Conservation (phyloP, 2,329 filamentous ascomycete species). For the Tolypocladium capitatum region DNA sequence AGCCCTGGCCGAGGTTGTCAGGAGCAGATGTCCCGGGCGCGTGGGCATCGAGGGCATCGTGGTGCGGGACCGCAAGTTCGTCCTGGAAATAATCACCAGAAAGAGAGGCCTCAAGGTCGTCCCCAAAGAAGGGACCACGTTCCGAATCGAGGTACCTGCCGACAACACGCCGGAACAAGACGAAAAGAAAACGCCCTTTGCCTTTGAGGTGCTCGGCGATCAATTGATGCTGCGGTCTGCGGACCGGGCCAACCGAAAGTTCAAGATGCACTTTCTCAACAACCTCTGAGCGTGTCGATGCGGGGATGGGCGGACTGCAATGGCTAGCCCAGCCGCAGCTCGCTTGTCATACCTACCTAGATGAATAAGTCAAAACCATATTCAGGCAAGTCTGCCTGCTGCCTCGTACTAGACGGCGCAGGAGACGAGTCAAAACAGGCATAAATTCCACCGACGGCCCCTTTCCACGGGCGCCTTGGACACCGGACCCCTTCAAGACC, state of each 20-base stretch:
- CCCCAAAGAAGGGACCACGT: constrained; percentile 83
- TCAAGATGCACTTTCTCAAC: constrained; percentile 69
- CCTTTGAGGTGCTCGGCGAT: constrained; percentile 77
- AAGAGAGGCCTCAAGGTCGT: constrained; percentile 60
- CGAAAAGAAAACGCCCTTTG: constrained; percentile 28
- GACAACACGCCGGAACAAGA: constrained; percentile 4
- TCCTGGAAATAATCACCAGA: constrained; percentile 70
- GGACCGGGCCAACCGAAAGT: constrained; percentile 82
- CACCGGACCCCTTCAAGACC: neutral
- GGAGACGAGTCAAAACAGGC: neutral
- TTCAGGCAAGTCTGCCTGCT: too few species aligned
- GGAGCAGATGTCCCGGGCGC: constrained; percentile 66
- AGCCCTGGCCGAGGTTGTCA: constrained; percentile 66
- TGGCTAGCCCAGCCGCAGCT: too few species aligned
- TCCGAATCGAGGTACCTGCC: constrained; percentile 57
- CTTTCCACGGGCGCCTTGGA: neutral
- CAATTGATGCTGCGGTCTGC: constrained; percentile 73
- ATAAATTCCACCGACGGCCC: neutral
- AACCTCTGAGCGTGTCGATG: constrained; percentile 43
- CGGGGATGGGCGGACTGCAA: too few species aligned
- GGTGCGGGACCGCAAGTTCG: constrained; percentile 74
- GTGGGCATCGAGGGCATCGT: constrained; percentile 82
- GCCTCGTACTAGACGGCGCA: too few species aligned
- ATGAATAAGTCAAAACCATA: neutral
- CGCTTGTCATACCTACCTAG: too few species aligned